A percentile compares a stretch with the other conserved stretches of the same genome.
phyloP scores from a whole-genome alignment of 352 stramenopile genomes.

The Phytophthora fragariaefolia region DNA sequence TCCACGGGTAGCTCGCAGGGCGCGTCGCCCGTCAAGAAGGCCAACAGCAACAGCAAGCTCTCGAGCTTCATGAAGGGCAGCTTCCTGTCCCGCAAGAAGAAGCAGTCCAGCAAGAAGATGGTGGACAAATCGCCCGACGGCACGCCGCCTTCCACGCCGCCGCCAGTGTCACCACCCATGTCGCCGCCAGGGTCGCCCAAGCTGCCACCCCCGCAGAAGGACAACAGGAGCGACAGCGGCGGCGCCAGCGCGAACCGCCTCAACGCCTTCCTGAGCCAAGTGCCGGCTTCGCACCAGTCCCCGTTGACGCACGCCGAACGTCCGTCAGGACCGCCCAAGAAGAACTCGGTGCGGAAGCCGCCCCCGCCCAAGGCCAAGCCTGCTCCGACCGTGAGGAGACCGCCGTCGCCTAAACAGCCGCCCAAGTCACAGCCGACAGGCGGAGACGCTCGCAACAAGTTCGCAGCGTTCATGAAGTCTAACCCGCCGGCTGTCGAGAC shows the following conservation, averaged over 20 bases:
- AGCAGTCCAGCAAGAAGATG: constrained; percentile 39
- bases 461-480: constrained; percentile 82
- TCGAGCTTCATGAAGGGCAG: constrained; percentile 81
- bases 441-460: constrained; percentile 71
- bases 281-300: constrained; percentile 61
- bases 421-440: constrained; percentile 25
- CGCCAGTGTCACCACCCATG: constrained; percentile 50
- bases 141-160: constrained; percentile 69
- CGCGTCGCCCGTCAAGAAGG: constrained; percentile 69
- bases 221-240: constrained; percentile 54
- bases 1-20: constrained; percentile 64
- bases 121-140: constrained; percentile 47
- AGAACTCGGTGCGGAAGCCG: constrained; percentile 50
- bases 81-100: constrained; percentile 82
- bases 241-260: constrained; percentile 60
- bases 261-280: constrained; percentile 82
- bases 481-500: constrained; percentile 60
- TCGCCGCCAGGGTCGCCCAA: constrained; percentile 32
- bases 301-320: constrained; percentile 67
- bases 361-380: constrained; percentile 29
- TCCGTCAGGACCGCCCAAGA: constrained; percentile 64
- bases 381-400: constrained; percentile 25
- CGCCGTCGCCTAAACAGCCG: constrained; percentile 34
- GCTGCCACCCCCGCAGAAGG: constrained; percentile 36
- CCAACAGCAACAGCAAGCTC: constrained; percentile 72